Base-by-base conservation (phyloP, 768 basidiomycete species). In the Exidia glandulosa region DNA sequence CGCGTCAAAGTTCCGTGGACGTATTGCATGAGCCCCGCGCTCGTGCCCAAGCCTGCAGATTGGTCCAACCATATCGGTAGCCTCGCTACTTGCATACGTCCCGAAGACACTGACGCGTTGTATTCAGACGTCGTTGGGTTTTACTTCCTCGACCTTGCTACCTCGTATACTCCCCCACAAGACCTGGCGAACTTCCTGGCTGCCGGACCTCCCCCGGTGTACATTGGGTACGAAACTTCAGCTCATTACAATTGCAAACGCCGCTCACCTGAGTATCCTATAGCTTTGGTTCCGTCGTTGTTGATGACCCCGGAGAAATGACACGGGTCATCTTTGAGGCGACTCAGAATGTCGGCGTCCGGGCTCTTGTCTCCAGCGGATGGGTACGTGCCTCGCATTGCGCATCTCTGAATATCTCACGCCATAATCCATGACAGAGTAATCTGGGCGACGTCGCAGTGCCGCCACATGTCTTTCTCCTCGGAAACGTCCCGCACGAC, bases 401-500 rank as follows among this genome's bases (percentile, higher is more conserved):
- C n/a, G n/a, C n/a, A n/a, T n/a, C n/a, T n/a, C n/a, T n/a, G n/a
- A n/a, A n/a, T n/a, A n/a, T n/a, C n/a, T n/a, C n/a, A n/a, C n/a
- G n/a, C n/a, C n/a, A n/a, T n/a, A n/a, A n/a, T n/a, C n/a, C n/a
- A n/a, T n/a, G n/a, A n/a, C n/a, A n/a, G n/a, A n/a, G 83, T n/a
- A 81, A 81, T 3, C 70, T 86, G 1, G 83, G 84, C 2, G 80
- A 78, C 6, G 67, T 70, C 4, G 63, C 73, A 34, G 74, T 82
- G n/a, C 83, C 83, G 16, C 60, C 75, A 0, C 74, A 81, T 58
- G 72, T 85, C 23, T 83, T 82, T 70, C 81, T 86, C 54, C 74
- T 85, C 23, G 83, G 77, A 65, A 83, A 82, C 62, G 77, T 85
- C 5, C 85, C 85, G 0, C 84, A 85, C 65, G 85, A 86, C 66